Evolutionary conservation across 2,329 filamentous ascomycete species (phyloP).

Genomic region (Aspergillus latus): DNA sequence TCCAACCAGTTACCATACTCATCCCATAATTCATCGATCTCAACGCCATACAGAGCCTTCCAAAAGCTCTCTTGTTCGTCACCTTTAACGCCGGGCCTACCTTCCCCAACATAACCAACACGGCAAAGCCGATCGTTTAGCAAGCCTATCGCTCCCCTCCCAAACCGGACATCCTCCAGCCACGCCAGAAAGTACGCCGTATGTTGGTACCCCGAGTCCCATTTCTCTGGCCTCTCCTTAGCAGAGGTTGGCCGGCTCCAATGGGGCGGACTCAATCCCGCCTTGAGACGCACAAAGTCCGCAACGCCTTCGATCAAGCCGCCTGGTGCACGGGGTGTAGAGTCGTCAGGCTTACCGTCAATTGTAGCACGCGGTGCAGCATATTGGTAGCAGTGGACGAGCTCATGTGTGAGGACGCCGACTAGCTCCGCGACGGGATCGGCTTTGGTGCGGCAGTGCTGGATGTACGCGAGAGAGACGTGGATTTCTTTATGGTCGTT

Average conservation of each 20-base stretch:
- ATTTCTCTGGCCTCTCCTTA: conserved; percentile 58
- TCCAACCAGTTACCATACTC: conserved; percentile 63
- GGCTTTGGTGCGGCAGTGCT: conserved; percentile 24
- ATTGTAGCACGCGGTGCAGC: conserved; percentile 54
- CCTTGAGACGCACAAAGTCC: conserved; percentile 83
- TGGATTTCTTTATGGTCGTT: conserved; percentile 90
- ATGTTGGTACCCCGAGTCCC: conserved; percentile 87
- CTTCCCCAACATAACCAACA: conserved; percentile 37
- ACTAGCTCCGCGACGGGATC: conserved; percentile 61
- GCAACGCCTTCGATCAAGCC: conserved; percentile 89
- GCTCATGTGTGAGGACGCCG: conserved; percentile 86
- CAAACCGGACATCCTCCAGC: conserved; percentile 71
- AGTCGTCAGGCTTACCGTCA: conserved; percentile 35
- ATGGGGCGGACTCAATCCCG: conserved; percentile 73
- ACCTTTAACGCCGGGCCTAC: conserved; percentile 5
- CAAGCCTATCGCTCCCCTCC: conserved; percentile 63
- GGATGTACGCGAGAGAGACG: conserved; percentile 75
- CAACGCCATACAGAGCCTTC: conserved; percentile 58
- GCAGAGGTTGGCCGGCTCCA: conserved; percentile 62
- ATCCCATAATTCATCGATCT: conserved; percentile 69
- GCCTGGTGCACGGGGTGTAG: conserved; percentile 51
- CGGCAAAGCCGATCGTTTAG: conserved; percentile 41
- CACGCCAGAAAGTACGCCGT: conserved; percentile 91
- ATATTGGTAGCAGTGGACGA: conserved; percentile 93
- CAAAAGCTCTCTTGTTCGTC: conserved; percentile 30